A percentile compares a stretch with the other conserved stretches of the same genome.
phyloP scores from a whole-genome alignment of 2,329 filamentous ascomycete species.

The Trichophyton simii region DNA sequence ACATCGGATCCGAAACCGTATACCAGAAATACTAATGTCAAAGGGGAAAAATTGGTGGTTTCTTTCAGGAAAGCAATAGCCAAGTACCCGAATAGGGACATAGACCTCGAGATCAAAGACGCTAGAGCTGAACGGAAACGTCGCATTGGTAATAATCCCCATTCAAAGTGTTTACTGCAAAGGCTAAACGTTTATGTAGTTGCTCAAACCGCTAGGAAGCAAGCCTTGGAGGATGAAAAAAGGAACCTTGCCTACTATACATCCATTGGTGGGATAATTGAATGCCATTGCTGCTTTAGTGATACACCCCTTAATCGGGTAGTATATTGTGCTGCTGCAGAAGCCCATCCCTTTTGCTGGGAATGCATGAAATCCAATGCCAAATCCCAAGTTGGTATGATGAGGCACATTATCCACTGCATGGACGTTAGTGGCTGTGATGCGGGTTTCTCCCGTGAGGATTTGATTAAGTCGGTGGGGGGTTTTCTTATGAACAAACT shows the following conservation, averaged over 20 bases:
- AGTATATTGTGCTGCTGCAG: slow-evolving; percentile 51
- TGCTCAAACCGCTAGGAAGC: not conserved
- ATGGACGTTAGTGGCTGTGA: slow-evolving; percentile 57
- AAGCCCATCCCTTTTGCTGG: slow-evolving; percentile 56
- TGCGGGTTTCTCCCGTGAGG: slow-evolving; percentile 45
- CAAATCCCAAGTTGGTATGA: slow-evolving; percentile 54
- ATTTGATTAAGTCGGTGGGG: slow-evolving; percentile 48
- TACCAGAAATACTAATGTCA: not conserved
- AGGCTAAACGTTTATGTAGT: not conserved
- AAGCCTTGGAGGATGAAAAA: not conserved
- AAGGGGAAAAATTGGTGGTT: not conserved
- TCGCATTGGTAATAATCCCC: slow-evolving; percentile 9
- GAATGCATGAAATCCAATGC: slow-evolving; percentile 54
- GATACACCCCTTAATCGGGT: slow-evolving; percentile 55
- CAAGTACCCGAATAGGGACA: not conserved
- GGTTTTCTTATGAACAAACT: slow-evolving; percentile 48
- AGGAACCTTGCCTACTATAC: slow-evolving; percentile 5
- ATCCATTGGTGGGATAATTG: slow-evolving; percentile 27
- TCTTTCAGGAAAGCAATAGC: not conserved
- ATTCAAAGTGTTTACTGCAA: not conserved
- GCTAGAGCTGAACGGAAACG: slow-evolving; percentile 19
- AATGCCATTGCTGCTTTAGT: slow-evolving; percentile 63
- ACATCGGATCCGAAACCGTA: not conserved
- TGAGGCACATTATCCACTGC: slow-evolving; percentile 56
- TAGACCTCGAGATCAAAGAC: slow-evolving; percentile 24